Conservation (phyloP, 768 basidiomycete genomes). For the Xerocomellus dryophilus region DNA sequence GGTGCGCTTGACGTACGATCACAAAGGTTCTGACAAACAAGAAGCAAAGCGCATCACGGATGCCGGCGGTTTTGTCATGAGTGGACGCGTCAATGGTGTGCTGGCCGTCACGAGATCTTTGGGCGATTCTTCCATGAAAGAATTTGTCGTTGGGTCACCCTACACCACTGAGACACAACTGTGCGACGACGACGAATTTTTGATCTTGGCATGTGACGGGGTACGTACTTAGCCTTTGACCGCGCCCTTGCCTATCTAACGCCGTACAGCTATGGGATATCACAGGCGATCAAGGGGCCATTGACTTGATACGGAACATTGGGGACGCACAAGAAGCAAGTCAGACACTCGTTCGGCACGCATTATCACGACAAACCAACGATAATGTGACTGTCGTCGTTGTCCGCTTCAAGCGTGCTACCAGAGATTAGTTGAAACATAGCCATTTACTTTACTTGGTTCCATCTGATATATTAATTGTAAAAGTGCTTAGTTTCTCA, state of each 20-base stretch:
- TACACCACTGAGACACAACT: constrained; percentile 98
- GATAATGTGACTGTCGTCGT: constrained; percentile 95
- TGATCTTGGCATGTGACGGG: constrained; percentile 96
- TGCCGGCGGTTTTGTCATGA: constrained; percentile 98
- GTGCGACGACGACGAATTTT: constrained; percentile 87
- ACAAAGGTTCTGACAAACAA: constrained; percentile 95
- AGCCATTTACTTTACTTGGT: background rate
- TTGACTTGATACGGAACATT: constrained; percentile 74
- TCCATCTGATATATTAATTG: constrained; percentile 3
- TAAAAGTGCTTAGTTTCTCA: constrained; percentile 3
- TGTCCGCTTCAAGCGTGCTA: constrained; percentile 63
- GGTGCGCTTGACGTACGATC: constrained; percentile 93
- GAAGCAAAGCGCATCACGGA: constrained; percentile 98
- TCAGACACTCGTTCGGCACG: constrained; percentile 74
- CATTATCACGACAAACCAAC: constrained; percentile 82
- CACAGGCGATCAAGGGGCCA: constrained; percentile 82
- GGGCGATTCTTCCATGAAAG: constrained; percentile 98
- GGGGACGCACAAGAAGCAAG: constrained; percentile 83
- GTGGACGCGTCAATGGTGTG: constrained; percentile 96
- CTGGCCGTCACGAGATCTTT: constrained; percentile 93
- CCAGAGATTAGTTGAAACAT: constrained; percentile 1
- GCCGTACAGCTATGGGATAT: constrained; percentile 89
- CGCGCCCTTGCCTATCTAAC: constrained; percentile 4
- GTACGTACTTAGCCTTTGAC: constrained; percentile 47
- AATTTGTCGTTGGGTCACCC: constrained; percentile 96